Conservation (phyloP, 371 early-diverging fungal genomes). For the Actinomortierella ambigua region DNA sequence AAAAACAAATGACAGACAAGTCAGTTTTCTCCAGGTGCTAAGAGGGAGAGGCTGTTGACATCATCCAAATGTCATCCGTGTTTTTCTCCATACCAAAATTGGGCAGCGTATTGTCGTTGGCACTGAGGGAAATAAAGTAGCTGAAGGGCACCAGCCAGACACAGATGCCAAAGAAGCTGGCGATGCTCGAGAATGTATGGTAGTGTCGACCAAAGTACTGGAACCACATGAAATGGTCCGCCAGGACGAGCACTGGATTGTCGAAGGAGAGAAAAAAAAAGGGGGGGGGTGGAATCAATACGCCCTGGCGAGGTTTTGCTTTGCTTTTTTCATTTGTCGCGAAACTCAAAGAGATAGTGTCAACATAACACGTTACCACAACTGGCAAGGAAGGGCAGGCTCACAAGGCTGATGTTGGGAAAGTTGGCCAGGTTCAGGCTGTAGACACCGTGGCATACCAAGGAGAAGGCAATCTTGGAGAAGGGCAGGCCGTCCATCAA, state of each 20-base stretch:
- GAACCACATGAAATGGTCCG: constrained; percentile 89
- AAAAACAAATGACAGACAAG: too few species aligned
- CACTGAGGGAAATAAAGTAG: constrained; percentile 85
- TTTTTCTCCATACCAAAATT: constrained; percentile 53
- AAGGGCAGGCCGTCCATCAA: constrained; percentile 75
- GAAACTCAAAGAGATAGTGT: constrained; percentile 1
- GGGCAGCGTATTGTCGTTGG: constrained; percentile 86
- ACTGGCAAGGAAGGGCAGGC: constrained; percentile 66
- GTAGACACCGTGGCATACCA: constrained; percentile 74
- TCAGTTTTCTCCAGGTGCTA: too few species aligned
- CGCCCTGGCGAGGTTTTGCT: neutral
- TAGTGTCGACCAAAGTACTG: constrained; percentile 74
- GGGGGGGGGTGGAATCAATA: too few species aligned
- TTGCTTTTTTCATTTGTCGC: neutral
- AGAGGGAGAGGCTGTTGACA: too few species aligned
- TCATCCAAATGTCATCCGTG: neutral
- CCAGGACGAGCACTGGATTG: constrained; percentile 69
- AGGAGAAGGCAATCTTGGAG: constrained; percentile 63
- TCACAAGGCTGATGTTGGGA: constrained; percentile 70
- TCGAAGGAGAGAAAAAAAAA: neutral
- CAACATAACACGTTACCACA: constrained; percentile 72
- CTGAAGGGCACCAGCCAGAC: constrained; percentile 90
- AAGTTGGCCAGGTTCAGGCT: constrained; percentile 73
- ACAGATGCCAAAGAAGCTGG: constrained; percentile 85
- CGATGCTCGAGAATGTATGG: constrained; percentile 74